Percentiles rank a stretch among this genome's conserved stretches.
Evolutionary conservation across 257 asterid genomes (phyloP).

Genomic region (Ballota nigra): DNA sequence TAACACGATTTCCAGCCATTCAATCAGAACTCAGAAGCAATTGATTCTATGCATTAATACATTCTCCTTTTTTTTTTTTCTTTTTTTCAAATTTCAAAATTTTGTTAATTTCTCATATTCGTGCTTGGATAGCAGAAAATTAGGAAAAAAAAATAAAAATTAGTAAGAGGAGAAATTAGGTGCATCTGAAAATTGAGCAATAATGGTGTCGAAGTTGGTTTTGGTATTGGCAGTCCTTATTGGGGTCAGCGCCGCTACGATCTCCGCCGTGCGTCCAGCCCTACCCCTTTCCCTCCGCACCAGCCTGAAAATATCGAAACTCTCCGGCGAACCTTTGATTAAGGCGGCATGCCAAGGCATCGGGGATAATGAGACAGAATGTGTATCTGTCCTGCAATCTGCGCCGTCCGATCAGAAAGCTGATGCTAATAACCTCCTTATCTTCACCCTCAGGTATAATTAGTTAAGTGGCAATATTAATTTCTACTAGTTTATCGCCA

Average conservation of each 20-base stretch:
- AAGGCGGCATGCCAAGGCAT: constrained; percentile 40
- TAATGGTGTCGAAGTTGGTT: constrained; percentile 30
- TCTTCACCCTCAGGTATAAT: constrained; percentile 40
- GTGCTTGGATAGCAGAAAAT: neutral
- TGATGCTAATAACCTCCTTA: constrained; percentile 32
- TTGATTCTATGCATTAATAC: neutral
- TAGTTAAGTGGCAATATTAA: too few species aligned
- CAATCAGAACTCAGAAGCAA: neutral
- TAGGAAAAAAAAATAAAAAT: constrained; percentile 1
- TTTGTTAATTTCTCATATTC: neutral
- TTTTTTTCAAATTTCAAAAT: too few species aligned
- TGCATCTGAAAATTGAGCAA: neutral
- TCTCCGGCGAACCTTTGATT: constrained; percentile 32
- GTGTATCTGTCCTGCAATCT: constrained; percentile 28
- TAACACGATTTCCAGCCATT: neutral
- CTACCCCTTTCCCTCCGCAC: constrained; percentile 5
- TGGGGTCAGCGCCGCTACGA: constrained; percentile 19
- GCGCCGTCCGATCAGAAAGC: constrained; percentile 31
- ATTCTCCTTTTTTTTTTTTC: neutral
- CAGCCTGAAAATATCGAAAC: constrained; percentile 6
- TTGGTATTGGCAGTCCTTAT: constrained; percentile 33
- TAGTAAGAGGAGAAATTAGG: too few species aligned
- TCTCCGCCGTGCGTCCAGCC: constrained; percentile 16
- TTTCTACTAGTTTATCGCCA: too few species aligned
- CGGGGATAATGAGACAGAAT: constrained; percentile 24